Base-by-base conservation (phyloP, 352 stramenopile species). In the Phytophthora ramorum region DNA sequence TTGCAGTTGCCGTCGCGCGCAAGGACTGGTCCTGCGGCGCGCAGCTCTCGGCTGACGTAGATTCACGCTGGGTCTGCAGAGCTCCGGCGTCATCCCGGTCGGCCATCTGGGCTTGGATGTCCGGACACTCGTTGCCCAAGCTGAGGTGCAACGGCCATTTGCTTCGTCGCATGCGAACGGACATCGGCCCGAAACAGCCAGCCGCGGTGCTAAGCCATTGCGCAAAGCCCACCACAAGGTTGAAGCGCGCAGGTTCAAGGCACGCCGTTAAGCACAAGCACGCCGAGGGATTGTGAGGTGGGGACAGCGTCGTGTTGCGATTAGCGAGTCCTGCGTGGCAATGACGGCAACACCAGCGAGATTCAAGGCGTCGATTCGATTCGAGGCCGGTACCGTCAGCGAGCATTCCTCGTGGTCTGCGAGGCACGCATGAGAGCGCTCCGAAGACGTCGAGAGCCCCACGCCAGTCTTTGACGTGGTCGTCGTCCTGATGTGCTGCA, bases 241-340 rank as follows among this genome's bases (percentile, higher is more conserved):
- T 72, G 64, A 72, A 72, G 49, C 63, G 45, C 44, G 43, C 37
- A 63, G 30, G 54, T 70, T 70, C 61, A 69, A 69, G 22, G 22
- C 22, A 24, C 22, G 61, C 53, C 58, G 62, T 26, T 35, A 48
- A 20, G 43, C 50, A 22, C 26, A 48, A 20, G 43, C 50, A 22
- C 26, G 26, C 7, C 26, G 26, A 32, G 26, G 48, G 57, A 67
- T 63, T 67, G 26, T 32, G 26, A 32, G 26, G 56, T 71, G 63
- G 61, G 48, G 49, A 17, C 60, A 32, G 26, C 26, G 26, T 32
- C 26, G 26, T 32, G 38, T 55, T 63, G 61, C 53, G 61, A 69
- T 69, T 69, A 69, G 63, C 56, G 43, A 66, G 62, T 69, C 62
- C 32, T 6, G 35, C 43, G 37, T 50, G 12, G 34, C 45, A 19